phyloP scores from a whole-genome alignment of 1,139 yeast species.

The Debaryomyces psychrophilus region DNA sequence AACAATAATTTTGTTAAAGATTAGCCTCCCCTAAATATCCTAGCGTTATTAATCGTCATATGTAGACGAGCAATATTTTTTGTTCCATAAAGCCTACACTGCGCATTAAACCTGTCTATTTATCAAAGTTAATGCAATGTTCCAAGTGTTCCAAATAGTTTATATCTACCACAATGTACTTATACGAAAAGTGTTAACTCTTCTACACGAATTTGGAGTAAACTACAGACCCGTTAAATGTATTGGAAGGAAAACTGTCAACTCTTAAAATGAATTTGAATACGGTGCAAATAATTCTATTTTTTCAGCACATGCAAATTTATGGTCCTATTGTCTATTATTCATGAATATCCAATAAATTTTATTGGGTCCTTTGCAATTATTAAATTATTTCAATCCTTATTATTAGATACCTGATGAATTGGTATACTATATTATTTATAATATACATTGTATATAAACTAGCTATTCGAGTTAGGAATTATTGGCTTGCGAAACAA shows the following conservation, averaged over 20 bases:
- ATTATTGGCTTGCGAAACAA: slow-evolving; percentile 16
- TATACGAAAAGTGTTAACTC: neutral
- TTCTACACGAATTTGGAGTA: neutral
- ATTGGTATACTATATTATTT: slow-evolving; percentile 3
- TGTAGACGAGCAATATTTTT: neutral
- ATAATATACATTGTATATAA: neutral
- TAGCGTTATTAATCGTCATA: too few relatives aligned
- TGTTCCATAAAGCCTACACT: neutral
- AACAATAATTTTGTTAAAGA: too few relatives aligned
- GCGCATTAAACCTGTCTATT: neutral
- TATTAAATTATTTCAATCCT: neutral
- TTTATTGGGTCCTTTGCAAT: neutral
- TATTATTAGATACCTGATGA: neutral
- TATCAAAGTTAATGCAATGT: neutral
- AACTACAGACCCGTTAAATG: neutral
- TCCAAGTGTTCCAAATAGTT: too few relatives aligned
- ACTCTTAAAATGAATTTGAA: neutral
- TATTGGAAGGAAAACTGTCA: neutral
- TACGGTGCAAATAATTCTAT: neutral
- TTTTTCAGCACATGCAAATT: neutral
- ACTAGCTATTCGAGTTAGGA: slow-evolving; percentile 25
- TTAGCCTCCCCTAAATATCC: too few relatives aligned
- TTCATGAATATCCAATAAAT: neutral
- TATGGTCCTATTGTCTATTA: neutral
- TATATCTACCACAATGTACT: too few relatives aligned